Evolutionary conservation across 179 eudicot genomes (phyloP).

Genomic region (Pouteria campechiana): DNA sequence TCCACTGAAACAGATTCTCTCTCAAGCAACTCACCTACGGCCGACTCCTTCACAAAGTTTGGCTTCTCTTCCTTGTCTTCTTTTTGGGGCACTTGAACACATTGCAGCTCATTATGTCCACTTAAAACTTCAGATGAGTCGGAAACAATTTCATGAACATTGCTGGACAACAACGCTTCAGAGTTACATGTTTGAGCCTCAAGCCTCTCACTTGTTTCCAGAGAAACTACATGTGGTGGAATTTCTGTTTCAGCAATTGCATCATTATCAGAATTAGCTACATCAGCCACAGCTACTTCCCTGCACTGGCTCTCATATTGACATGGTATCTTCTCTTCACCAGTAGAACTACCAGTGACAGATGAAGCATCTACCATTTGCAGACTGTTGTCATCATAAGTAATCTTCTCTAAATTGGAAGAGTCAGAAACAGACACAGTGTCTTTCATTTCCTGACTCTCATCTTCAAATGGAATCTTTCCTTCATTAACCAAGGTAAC

Average conservation of each 20-base stretch:
- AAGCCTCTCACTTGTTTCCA: constrained; percentile 9
- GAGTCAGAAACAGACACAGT: neutral
- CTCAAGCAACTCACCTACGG: constrained; percentile 7
- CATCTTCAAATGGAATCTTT: constrained; percentile 7
- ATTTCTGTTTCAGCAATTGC: constrained; percentile 10
- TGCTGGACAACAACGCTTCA: too few species aligned
- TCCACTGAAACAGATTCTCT: constrained; percentile 5
- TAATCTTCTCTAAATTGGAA: constrained; percentile 1
- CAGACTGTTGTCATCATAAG: constrained; percentile 3
- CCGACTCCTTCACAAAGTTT: constrained; percentile 8
- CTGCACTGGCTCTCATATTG: too few species aligned
- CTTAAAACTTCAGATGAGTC: too few species aligned
- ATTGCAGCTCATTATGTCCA: too few species aligned
- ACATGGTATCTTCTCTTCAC: constrained; percentile 13
- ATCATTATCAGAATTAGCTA: too few species aligned
- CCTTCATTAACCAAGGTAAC: constrained; percentile 7
- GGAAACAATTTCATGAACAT: too few species aligned
- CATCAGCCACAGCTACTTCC: too few species aligned
- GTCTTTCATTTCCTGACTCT: constrained; percentile 2
- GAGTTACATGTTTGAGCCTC: constrained; percentile 11
- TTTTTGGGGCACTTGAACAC: too few species aligned
- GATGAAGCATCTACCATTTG: constrained; percentile 11
- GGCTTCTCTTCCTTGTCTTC: too few species aligned
- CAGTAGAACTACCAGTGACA: constrained; percentile 1
- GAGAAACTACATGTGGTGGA: constrained; percentile 5